A percentile compares a stretch with the other conserved stretches of the same genome.
These are phyloP conservation scores for Pelargonium nanum DNA, from an alignment of 345 rosid species.

Conservation along the genomic window DNA sequence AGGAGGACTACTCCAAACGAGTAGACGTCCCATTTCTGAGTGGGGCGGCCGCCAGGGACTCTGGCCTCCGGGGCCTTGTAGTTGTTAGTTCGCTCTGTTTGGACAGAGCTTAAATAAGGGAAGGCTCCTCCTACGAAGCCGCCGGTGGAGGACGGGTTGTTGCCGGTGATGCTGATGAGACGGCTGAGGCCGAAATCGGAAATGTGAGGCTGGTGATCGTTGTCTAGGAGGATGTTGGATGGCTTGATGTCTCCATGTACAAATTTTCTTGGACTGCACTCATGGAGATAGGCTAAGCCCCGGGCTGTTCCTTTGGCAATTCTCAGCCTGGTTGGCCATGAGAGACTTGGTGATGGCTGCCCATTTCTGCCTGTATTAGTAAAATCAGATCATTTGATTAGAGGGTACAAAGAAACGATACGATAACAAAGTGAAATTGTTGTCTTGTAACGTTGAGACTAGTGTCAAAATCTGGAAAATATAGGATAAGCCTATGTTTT, in stretches of 20 bases:
- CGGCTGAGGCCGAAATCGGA: conserved; percentile 82
- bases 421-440: no score
- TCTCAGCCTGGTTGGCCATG: conserved; percentile 80
- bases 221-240: conserved; percentile 80
- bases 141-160: conserved; percentile 45
- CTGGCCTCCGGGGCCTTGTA: conserved; percentile 86
- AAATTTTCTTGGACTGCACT: conserved; percentile 88
- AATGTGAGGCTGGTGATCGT: conserved; percentile 59
- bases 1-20: conserved; percentile 77
- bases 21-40: conserved; percentile 84
- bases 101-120: conserved; percentile 55
- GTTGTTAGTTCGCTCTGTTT: conserved; percentile 46
- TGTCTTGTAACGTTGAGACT: no score
- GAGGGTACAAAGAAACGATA: no score
- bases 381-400: not conserved
- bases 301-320: conserved; percentile 84
- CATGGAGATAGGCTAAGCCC: conserved; percentile 92
- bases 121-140: conserved; percentile 78
- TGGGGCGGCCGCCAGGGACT: conserved; percentile 42
- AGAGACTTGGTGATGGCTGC: conserved; percentile 59
- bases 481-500: no score
- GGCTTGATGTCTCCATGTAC: conserved; percentile 90
- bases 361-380: conserved; percentile 56
- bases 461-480: no score
- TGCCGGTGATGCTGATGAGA: conserved; percentile 69